Evolutionary conservation across 2,329 filamentous ascomycete species (phyloP), one percentile per base, ranked within the genome.

Genomic region (Alternaria arborescens): DNA sequence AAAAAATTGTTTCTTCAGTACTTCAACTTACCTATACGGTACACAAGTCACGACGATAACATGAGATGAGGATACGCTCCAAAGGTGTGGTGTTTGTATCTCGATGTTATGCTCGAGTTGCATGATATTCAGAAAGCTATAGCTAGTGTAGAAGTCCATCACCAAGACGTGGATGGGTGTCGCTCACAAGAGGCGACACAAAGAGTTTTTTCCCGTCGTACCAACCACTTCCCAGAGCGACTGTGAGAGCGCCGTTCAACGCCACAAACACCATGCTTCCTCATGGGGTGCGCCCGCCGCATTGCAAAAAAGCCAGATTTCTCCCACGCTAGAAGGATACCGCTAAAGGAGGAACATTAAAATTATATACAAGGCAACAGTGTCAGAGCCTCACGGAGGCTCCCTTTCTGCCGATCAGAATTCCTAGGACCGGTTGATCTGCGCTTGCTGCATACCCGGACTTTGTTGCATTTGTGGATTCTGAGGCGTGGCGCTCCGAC

Each of bases 401-500:
- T 41, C 53, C 52, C 58, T 43, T 5, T 51, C 22, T 28, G 52
- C 56, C 38, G 36, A 47, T 61, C 60, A 43, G 48, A 26, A 32
- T 26, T 20, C 41, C 58, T 64, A 68, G 22, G 67, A 62, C 48
- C 63, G 61, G 52, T 68, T 69, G 55, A 73, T 60, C 62, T 76
- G 75, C 40, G 73, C 73, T 62, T 77, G 74, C 61, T 75, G 72
- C 57, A 75, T 62, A 28, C 71, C 69, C 8, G 74, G 74, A 59
- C 74, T 77, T 55, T 77, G 73, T 64, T 73, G 70, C 62, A 75
- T 70, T 59, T 75, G 70, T 34, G 74, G 69, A 50, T 78, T 77
- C 52, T 78, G 77, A 12, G 77, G 77, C 36, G 77, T 79, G 24
- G 76, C 77, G 63, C 77, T 79, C 52, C 77, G 67, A 60, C 77